phyloP scores from a whole-genome alignment of 2,329 filamentous ascomycete genomes.

The Verticillium nubilum region DNA sequence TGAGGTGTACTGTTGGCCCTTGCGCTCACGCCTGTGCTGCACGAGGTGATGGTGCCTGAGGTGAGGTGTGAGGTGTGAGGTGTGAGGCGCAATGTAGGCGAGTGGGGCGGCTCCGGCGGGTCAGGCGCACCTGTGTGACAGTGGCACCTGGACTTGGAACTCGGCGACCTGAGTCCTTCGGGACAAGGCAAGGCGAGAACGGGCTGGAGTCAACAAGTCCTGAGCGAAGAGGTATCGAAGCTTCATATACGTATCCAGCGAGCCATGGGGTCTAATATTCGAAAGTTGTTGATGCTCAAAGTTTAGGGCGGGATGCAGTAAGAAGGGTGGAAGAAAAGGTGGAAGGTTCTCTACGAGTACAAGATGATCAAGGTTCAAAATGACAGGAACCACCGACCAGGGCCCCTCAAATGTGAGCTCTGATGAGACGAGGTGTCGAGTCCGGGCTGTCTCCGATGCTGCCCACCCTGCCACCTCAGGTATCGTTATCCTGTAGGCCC shows the following conservation, averaged over 20 bases:
- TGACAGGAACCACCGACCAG: background rate
- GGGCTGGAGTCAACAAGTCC: too few species aligned
- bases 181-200: background rate
- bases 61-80: background rate
- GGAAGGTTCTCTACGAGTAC: background rate
- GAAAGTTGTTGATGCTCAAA: too few species aligned
- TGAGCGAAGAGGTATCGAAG: too few species aligned
- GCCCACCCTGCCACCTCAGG: background rate
- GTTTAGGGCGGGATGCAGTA: too few species aligned
- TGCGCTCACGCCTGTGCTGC: background rate
- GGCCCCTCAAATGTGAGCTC: background rate
- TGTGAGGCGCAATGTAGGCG: background rate
- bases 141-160: background rate
- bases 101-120: background rate
- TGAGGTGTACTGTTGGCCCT: background rate
- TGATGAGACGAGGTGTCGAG: background rate
- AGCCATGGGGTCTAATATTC: too few species aligned
- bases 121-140: background rate
- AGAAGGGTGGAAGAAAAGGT: background rate
- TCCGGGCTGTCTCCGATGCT: background rate
- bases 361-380: background rate
- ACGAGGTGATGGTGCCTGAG: background rate
- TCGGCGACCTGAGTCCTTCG: background rate
- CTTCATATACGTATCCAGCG: too few species aligned
- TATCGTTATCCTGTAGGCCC: background rate